phyloP scores from a whole-genome alignment of 164 flowering plant genomes.

The Vitis rotundifolia region DNA sequence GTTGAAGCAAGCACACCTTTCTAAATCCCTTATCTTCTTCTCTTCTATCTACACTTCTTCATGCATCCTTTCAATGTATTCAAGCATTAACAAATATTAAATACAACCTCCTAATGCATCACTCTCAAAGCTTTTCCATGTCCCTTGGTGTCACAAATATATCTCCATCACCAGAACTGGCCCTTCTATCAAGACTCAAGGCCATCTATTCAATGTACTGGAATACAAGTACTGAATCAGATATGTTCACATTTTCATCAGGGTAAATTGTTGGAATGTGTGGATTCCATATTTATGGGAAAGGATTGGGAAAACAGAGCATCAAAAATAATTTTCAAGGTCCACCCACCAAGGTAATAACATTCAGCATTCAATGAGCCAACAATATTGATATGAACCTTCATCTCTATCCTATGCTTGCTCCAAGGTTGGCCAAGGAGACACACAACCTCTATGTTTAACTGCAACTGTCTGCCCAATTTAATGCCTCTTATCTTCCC shows the following conservation, averaged over 20 bases:
- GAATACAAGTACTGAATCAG: not conserved
- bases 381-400: not conserved
- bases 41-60: not conserved
- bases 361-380: not conserved
- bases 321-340: not conserved
- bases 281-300: not conserved
- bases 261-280: constrained; percentile 2
- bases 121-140: too few relatives aligned
- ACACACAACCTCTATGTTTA: not conserved
- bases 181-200: too few relatives aligned
- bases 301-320: not conserved
- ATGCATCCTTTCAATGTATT: not conserved
- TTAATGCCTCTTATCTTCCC: constrained; percentile 2
- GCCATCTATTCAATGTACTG: too few relatives aligned
- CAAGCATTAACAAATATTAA: too few relatives aligned
- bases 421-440: not conserved
- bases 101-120: too few relatives aligned
- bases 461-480: not conserved
- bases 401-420: not conserved
- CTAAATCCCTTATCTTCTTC: not conserved
- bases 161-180: too few relatives aligned
- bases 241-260: not conserved
- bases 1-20: not conserved
- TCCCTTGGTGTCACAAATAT: too few relatives aligned
- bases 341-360: not conserved